Evolutionary conservation across 1,139 yeast genomes (phyloP).

Genomic region (Kluyveromyces marxianus): DNA sequence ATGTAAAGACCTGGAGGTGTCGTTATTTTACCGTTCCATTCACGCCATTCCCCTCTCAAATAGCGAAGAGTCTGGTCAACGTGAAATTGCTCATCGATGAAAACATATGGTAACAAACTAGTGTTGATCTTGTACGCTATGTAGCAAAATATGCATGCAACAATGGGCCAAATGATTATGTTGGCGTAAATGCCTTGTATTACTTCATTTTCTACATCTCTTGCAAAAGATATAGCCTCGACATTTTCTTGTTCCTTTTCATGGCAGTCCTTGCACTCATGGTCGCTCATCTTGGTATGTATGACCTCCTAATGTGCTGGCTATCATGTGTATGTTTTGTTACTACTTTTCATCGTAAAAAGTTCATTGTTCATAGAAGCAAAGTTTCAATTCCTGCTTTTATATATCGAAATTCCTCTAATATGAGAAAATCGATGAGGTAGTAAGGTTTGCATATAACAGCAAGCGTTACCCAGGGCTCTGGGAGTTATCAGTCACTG

Average conservation of each 20-base stretch:
- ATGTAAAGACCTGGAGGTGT: conserved; percentile 93
- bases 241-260: not conserved
- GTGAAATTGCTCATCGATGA: conserved; percentile 76
- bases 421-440: too few species aligned
- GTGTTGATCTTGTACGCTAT: conserved; percentile 22
- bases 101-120: conserved; percentile 22
- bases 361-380: too few species aligned
- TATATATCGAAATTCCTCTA: too few species aligned
- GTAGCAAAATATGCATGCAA: conserved; percentile 17
- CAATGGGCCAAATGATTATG: conserved; percentile 20
- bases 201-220: conserved; percentile 26
- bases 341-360: too few species aligned
- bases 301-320: too few species aligned
- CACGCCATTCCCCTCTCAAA: conserved; percentile 48
- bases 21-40: conserved; percentile 88
- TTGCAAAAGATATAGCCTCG: conserved; percentile 6
- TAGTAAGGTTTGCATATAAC: too few species aligned
- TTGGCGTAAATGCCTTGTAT: conserved; percentile 22
- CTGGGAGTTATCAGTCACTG: not conserved
- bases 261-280: not conserved
- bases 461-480: too few species aligned
- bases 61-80: conserved; percentile 68
- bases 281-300: not conserved
- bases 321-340: too few species aligned
- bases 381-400: too few species aligned